Evolutionary conservation across 768 basidiomycete genomes (phyloP).

Genomic region (Ephemerocybe angulata): DNA sequence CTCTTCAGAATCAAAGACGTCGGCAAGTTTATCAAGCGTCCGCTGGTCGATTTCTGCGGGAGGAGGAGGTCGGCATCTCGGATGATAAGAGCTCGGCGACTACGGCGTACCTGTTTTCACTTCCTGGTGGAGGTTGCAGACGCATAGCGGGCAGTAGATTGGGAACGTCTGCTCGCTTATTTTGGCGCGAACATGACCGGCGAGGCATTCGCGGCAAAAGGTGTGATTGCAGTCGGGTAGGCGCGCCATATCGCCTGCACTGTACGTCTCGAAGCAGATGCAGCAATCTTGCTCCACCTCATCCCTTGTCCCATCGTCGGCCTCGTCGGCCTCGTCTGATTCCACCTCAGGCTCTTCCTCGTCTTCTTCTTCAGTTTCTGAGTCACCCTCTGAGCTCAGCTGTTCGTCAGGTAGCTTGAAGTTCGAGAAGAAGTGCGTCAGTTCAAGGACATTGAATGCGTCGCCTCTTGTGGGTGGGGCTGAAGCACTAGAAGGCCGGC

Average conservation of each 20-base stretch:
- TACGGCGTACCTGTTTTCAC: conserved; percentile 3
- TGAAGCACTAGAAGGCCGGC: too few relatives aligned
- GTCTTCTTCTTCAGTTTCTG: too few relatives aligned
- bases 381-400: too few relatives aligned
- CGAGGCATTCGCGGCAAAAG: conserved; percentile 5
- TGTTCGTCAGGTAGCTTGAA: too few relatives aligned
- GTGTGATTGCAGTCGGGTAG: conserved; percentile 6
- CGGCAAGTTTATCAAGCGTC: background rate
- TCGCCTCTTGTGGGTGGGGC: too few relatives aligned
- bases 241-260: background rate
- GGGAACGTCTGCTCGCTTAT: conserved; percentile 3
- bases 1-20: background rate
- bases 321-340: too few relatives aligned
- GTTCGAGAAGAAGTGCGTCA: too few relatives aligned
- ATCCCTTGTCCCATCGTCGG: background rate
- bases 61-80: background rate
- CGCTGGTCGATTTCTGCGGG: conserved; percentile 8
- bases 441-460: too few relatives aligned
- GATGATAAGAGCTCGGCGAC: too few relatives aligned
- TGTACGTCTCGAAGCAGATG: conserved; percentile 4
- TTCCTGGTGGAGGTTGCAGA: background rate
- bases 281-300: background rate
- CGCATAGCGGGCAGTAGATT: conserved; percentile 6
- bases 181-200: conserved; percentile 8
- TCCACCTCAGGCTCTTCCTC: too few relatives aligned